Percentiles rank a stretch among this genome's conserved stretches.
Conservation (phyloP, 2,329 filamentous ascomycete species). For the Ophiocordyceps camponoti-rufipedis region DNA sequence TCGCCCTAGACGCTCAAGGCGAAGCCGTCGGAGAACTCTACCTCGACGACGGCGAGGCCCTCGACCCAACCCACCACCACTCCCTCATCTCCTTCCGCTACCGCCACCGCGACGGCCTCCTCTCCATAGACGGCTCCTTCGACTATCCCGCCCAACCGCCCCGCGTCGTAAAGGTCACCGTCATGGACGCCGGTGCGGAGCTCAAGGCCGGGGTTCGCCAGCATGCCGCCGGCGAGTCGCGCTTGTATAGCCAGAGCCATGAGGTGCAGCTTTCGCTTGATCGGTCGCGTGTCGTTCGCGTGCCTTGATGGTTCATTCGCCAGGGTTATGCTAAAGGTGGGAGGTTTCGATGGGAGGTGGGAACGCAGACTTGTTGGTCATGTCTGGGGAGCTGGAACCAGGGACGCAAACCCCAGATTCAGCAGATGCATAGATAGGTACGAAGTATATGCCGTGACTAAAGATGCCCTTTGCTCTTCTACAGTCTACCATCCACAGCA, state of each 20-base stretch:
- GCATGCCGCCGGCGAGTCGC: neutral
- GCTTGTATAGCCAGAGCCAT: neutral
- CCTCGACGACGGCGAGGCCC: slow-evolving; percentile 56
- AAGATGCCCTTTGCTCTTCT: neutral
- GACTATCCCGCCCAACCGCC: slow-evolving; percentile 25
- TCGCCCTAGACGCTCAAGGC: slow-evolving; percentile 45
- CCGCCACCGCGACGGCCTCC: slow-evolving; percentile 32
- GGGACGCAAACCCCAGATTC: too few relatives aligned
- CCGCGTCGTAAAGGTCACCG: slow-evolving; percentile 27
- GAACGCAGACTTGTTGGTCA: too few relatives aligned
- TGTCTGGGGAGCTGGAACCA: too few relatives aligned
- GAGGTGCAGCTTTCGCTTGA: neutral
- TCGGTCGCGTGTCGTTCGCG: neutral
- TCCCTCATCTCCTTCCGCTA: slow-evolving; percentile 33
- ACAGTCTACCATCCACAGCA: neutral
- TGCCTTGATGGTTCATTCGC: too few relatives aligned
- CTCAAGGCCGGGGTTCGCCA: neutral
- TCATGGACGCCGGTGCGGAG: slow-evolving; percentile 19
- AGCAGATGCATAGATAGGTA: too few relatives aligned
- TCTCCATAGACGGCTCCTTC: slow-evolving; percentile 34
- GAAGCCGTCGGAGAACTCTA: slow-evolving; percentile 51
- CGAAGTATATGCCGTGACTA: neutral
- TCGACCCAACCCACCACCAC: slow-evolving; percentile 38
- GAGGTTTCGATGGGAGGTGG: too few relatives aligned
- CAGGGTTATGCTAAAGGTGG: too few relatives aligned